A percentile compares a stretch with the other conserved stretches of the same genome.
Evolutionary conservation across 2,329 filamentous ascomycete genomes (phyloP).

Genomic region (Epichloe festucae): DNA sequence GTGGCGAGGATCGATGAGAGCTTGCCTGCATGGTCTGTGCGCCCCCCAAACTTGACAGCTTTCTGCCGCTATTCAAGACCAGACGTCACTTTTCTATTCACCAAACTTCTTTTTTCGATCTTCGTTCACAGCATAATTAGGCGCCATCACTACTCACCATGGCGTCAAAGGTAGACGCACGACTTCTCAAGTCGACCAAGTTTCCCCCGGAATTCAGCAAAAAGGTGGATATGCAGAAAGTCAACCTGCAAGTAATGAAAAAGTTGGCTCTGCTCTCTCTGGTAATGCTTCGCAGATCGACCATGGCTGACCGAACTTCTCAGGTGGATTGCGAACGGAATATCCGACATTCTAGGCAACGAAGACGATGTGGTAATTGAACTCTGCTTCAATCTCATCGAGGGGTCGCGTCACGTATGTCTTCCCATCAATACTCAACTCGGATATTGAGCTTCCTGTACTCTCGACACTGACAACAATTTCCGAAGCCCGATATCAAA

Average conservation of each 20-base stretch:
- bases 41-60: not conserved
- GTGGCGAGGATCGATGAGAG: not conserved
- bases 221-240: slow-evolving; percentile 91
- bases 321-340: slow-evolving; percentile 87
- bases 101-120: not conserved
- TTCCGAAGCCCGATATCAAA: slow-evolving; percentile 78
- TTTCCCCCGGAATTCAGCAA: slow-evolving; percentile 87
- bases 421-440: not conserved
- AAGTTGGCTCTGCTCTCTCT: slow-evolving; percentile 44
- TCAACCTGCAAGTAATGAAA: slow-evolving; percentile 96
- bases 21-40: slow-evolving; percentile 3
- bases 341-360: slow-evolving; percentile 75
- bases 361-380: slow-evolving; percentile 96
- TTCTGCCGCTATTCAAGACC: slow-evolving; percentile 6
- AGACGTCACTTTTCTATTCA: slow-evolving; percentile 5
- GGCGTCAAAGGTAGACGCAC: slow-evolving; percentile 77
- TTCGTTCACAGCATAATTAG: not conserved
- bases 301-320: slow-evolving; percentile 8
- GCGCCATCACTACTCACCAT: slow-evolving; percentile 31
- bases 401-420: slow-evolving; percentile 59
- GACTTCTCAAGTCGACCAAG: slow-evolving; percentile 80
- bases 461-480: slow-evolving; percentile 23
- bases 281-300: not conserved
- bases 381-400: slow-evolving; percentile 57
- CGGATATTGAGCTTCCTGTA: not conserved